These are phyloP conservation scores for Onygenales sp. DNA, from an alignment of 2,329 filamentous ascomycete species.

Conservation along the genomic window DNA sequence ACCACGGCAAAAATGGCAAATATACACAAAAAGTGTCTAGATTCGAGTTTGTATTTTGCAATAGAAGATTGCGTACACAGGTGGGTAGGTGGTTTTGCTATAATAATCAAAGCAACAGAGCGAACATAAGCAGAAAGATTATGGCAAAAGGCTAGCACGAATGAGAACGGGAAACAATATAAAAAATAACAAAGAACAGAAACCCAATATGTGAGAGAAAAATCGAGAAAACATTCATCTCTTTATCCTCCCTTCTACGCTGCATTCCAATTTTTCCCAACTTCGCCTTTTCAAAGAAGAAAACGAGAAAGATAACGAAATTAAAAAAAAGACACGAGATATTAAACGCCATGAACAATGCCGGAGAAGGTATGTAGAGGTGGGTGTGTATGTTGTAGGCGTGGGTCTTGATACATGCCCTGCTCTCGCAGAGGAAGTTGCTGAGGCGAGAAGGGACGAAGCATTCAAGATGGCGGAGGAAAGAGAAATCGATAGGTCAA, in stretches of 20 bases:
- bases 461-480: conserved; percentile 30
- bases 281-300: conserved; percentile 1
- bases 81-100: too few species aligned
- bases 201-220: neutral
- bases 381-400: neutral
- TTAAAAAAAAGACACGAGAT: neutral
- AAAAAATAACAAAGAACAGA: neutral
- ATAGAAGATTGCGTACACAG: too few species aligned
- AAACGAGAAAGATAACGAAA: neutral
- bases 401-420: neutral
- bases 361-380: neutral
- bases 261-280: conserved; percentile 2
- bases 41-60: too few species aligned
- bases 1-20: too few species aligned
- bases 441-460: conserved; percentile 9
- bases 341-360: neutral
- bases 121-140: neutral
- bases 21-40: too few species aligned
- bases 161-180: neutral
- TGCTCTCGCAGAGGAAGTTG: neutral
- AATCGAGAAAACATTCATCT: too few species aligned
- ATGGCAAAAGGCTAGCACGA: neutral
- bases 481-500: conserved; percentile 27
- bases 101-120: too few species aligned
- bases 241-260: neutral